Percentiles rank a stretch among this genome's conserved stretches.
Conservation (phyloP, 345 rosid species). For the Murraya paniculata region DNA sequence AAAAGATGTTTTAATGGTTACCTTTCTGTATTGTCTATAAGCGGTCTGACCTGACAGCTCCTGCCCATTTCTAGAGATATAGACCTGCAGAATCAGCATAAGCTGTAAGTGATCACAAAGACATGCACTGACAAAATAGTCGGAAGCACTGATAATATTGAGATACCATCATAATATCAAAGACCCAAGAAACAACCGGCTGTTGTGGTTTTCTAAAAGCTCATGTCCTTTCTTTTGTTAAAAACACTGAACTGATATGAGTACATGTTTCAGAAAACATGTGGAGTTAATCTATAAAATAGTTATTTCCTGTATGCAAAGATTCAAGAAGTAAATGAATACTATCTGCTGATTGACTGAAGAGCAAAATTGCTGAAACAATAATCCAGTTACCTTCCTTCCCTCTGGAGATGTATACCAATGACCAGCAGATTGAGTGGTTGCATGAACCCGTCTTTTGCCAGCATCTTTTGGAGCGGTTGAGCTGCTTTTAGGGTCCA, state of each 20-base stretch:
- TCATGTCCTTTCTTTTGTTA: neutral
- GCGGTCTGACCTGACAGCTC: conserved; percentile 81
- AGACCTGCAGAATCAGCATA: conserved; percentile 50
- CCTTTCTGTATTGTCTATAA: conserved; percentile 78
- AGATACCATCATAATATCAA: neutral
- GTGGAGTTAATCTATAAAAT: neutral
- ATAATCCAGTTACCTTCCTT: conserved; percentile 52
- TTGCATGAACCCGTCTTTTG: conserved; percentile 71
- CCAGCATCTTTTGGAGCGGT: conserved; percentile 68
- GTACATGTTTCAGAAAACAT: neutral
- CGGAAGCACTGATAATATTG: neutral
- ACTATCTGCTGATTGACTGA: neutral
- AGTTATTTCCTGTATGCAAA: neutral
- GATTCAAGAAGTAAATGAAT: neutral
- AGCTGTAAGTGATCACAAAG: neutral
- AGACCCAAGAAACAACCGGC: neutral
- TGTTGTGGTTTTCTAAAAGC: neutral
- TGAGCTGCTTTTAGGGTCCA: conserved; percentile 48
- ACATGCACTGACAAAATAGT: neutral
- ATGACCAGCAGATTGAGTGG: conserved; percentile 53
- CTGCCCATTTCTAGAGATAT: conserved; percentile 60
- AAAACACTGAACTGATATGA: neutral
- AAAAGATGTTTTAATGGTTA: conserved; percentile 3
- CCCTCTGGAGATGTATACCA: conserved; percentile 89
- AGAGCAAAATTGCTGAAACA: neutral